Percentiles rank a stretch among this genome's conserved stretches.
phyloP scores from a whole-genome alignment of 805 yeast species.

The Candida lessepsii region DNA sequence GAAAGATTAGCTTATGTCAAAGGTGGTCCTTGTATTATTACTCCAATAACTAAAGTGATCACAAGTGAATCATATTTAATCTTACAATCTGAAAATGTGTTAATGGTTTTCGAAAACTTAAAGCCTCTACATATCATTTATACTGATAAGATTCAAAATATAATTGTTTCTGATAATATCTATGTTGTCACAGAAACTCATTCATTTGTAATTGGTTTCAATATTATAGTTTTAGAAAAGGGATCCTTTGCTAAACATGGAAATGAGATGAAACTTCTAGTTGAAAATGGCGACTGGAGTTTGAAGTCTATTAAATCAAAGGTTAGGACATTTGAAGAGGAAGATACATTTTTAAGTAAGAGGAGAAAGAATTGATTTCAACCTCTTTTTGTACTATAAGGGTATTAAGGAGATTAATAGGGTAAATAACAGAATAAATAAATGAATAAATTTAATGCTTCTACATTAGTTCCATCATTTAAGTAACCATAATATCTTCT shows the following conservation, averaged over 20 bases:
- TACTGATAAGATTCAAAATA: constrained; percentile 7
- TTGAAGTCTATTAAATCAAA: neutral
- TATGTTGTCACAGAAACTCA: constrained; percentile 8
- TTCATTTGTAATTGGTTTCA: constrained; percentile 4
- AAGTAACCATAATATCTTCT: too few relatives aligned
- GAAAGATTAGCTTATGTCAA: constrained; percentile 6
- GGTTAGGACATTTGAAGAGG: constrained; percentile 8
- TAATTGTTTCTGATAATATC: neutral
- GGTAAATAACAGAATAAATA: too few relatives aligned
- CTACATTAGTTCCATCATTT: too few relatives aligned
- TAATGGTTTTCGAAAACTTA: constrained; percentile 12
- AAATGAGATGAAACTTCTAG: constrained; percentile 1
- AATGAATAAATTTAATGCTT: too few relatives aligned
- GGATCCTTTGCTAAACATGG: neutral
- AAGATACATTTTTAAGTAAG: constrained; percentile 16
- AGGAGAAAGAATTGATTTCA: constrained; percentile 1
- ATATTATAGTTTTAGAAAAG: constrained; percentile 1
- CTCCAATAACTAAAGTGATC: neutral
- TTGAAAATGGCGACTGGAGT: constrained; percentile 3
- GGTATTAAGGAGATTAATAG: too few relatives aligned
- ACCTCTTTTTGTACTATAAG: too few relatives aligned
- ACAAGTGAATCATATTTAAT: constrained; percentile 5
- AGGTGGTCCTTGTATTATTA: neutral
- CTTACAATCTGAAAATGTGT: constrained; percentile 7
- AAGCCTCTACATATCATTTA: constrained; percentile 12